Base-by-base conservation (phyloP, 106 monocot genomes). In the Phalaenopsis equestris region DNA sequence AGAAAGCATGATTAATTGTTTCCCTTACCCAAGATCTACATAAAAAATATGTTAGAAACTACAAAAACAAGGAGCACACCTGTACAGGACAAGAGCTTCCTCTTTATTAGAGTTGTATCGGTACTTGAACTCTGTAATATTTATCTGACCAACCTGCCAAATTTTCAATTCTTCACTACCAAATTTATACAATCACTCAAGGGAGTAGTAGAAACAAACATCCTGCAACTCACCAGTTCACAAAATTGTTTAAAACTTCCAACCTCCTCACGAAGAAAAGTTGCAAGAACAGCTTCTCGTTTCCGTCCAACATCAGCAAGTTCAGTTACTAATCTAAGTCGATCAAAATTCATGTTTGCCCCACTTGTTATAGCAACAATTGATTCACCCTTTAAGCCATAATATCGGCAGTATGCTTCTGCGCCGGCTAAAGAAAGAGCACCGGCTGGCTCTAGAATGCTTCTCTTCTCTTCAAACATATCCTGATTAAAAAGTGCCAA, bases 401-500 rank as follows among this genome's bases (percentile, higher is more conserved):
- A 99, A 83, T 93, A 99, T 72, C 90, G 93, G 93, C 99, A 99
- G 81, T 99, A 99, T 39, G 99, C 99, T 84, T 99, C 95, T 45
- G 95, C 95, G 6, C 99, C 99, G 42, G 99, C 99, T 72, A 99
- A 80, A 15, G 99, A 82, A 46, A 99, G 91, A 42, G 99, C 99
- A 87, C 99, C 99, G 57, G 99, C 94, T 67, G 99, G 95, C 81
- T 99, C 99, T 38, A 99, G 80, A 68, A 99, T 99, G 87, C 93
- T 99, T 79, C 99, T 93, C 87, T 99, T 99, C 86, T 99, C 99
- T 80, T 99, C 99, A 87, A 93, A 99, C 99, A 99, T 99, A 80
- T 99, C 95, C 99, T 99, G 78, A 9, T 57, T 15, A 43, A 16
- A 15, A 67, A 77, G 38, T 80, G 39, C 52, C 36, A 73, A 39